phyloP scores from a whole-genome alignment of 2,329 filamentous ascomycete species.

The Hypoxylon sp. region DNA sequence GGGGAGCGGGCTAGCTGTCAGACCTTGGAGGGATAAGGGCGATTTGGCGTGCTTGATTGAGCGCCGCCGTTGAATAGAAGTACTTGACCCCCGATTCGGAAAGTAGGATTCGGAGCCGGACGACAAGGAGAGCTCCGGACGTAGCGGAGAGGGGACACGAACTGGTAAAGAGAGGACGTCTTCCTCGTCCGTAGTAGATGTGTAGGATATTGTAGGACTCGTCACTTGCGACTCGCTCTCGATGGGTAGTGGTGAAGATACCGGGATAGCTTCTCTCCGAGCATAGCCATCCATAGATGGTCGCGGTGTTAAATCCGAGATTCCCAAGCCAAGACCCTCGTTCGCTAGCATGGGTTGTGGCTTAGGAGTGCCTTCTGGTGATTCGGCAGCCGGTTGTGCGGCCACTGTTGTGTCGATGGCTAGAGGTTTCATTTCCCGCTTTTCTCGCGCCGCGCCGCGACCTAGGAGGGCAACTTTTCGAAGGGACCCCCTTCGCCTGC shows the following conservation, averaged over 20 bases:
- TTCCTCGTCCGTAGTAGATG: slow-evolving; percentile 88
- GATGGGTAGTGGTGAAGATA: slow-evolving; percentile 41
- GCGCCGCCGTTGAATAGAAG: slow-evolving; percentile 61
- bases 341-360: slow-evolving; percentile 35
- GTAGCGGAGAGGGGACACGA: slow-evolving; percentile 61
- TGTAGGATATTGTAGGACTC: slow-evolving; percentile 72
- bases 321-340: slow-evolving; percentile 62
- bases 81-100: slow-evolving; percentile 51
- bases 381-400: slow-evolving; percentile 43
- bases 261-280: slow-evolving; percentile 47
- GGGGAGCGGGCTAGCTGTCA: slow-evolving; percentile 65
- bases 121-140: slow-evolving; percentile 61
- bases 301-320: slow-evolving; percentile 63
- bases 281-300: slow-evolving; percentile 64
- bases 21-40: slow-evolving; percentile 69
- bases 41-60: slow-evolving; percentile 70
- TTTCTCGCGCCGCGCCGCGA: slow-evolving; percentile 75
- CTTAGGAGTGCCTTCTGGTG: slow-evolving; percentile 45
- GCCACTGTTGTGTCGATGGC: slow-evolving; percentile 57
- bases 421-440: slow-evolving; percentile 65
- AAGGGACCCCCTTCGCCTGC: slow-evolving; percentile 85
- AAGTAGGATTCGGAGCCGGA: slow-evolving; percentile 77
- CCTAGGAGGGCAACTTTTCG: slow-evolving; percentile 89
- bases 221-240: slow-evolving; percentile 56
- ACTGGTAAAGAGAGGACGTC: slow-evolving; percentile 77